Base-by-base conservation (phyloP, 2,329 filamentous ascomycete species). In the Talaromyces sp. region DNA sequence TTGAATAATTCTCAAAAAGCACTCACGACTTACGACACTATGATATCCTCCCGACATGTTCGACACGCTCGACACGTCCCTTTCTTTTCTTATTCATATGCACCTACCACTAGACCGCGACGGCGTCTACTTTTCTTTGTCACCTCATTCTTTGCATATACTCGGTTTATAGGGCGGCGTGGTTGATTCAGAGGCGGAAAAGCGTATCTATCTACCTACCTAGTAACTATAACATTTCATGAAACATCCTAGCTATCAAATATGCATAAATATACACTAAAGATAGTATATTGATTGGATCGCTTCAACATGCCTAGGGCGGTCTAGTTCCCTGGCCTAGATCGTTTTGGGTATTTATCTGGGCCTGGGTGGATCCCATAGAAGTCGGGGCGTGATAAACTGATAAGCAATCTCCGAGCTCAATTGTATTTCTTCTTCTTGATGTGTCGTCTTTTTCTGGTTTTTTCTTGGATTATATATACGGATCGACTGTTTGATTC, bases 11-110 rank as follows among this genome's bases (percentile, higher is more conserved):
- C 22, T 31, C 16, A 52, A 24, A 37, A 24, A 48, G 14, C 47
- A 61, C 13, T 65, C 7, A 68, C 48, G 67, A 66, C 31, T 19
- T 24, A 37, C 48, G 48, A 52, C 48, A 24, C n/a, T 33, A 33
- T 52, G 27, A 52, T 52, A 52, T 33, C 24, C 47, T 6, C 13
- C 47, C 48, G 48, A 33, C 27, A 52, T 31, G 27, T 52, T 11
- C n/a, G n/a, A 56, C 33, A 39, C 37, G 16, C 11, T 4, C 35
- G 27, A 27, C 27, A 27, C 27, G 27, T n/a, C 50, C 8, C 16
- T 54, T 35, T 54, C 3, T 5, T 19, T 54, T 11, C 7, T 11
- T 31, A 50, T 54, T 14, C 2, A 33, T n/a, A 54, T 33, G 33
- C 35, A 54, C 31, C n/a, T 22, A 54, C 24, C 14, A 31, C n/a